Conservation (phyloP, 2,329 filamentous ascomycete species). For the Chrysosporium queenslandicum region DNA sequence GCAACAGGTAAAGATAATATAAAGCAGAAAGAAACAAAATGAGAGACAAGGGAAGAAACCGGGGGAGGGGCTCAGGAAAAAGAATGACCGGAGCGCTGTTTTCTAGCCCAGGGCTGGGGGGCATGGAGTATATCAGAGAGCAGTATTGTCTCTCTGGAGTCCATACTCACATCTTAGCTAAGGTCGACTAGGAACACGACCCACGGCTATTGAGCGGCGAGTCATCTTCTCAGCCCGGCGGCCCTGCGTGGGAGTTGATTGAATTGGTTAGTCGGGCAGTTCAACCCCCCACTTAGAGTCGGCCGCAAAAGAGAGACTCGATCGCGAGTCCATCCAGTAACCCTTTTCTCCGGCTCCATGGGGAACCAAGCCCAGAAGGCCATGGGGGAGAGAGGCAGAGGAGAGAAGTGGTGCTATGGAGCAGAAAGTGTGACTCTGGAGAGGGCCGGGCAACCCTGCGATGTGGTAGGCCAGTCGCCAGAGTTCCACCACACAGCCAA, state of each 20-base stretch:
- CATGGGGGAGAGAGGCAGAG: not conserved
- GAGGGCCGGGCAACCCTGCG: conserved; percentile 8
- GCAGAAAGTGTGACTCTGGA: not conserved
- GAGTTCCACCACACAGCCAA: conserved; percentile 9
- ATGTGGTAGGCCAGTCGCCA: conserved; percentile 12
- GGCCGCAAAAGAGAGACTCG: not conserved
- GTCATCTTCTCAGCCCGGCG: too few species aligned
- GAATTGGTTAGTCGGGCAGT: conserved; percentile 1
- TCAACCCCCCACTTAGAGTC: conserved; percentile 2
- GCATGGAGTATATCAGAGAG: not conserved
- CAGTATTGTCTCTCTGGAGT: not conserved
- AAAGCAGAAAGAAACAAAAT: not conserved
- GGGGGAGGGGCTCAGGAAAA: conserved; percentile 3
- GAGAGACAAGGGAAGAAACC: not conserved
- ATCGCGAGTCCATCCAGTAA: not conserved
- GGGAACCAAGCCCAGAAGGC: too few species aligned
- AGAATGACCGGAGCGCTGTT: not conserved
- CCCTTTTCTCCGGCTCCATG: not conserved
- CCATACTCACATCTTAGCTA: not conserved
- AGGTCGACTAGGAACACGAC: not conserved
- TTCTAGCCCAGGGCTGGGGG: not conserved
- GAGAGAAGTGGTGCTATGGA: not conserved
- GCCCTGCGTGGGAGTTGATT: too few species aligned
- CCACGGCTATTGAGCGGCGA: conserved; percentile 4
- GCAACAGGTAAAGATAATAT: not conserved